Evolutionary conservation across 2,329 filamentous ascomycete genomes (phyloP).

Genomic region (Fusarium marasasianum): DNA sequence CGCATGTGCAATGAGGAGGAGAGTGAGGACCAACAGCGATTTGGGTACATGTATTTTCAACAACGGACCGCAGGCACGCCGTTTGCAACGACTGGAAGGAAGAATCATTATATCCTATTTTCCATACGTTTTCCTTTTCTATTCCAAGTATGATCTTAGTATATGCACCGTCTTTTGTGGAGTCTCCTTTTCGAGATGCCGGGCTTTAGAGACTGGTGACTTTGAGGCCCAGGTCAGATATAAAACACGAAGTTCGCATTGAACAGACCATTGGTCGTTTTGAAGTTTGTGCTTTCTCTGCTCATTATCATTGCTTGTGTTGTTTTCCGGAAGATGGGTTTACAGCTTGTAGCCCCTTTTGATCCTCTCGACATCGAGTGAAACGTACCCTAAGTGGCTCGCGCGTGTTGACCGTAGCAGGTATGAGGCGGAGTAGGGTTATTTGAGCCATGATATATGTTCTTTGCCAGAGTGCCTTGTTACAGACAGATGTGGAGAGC

Average conservation of each 20-base stretch:
- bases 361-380: not conserved
- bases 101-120: constrained; percentile 4
- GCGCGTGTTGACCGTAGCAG: not conserved
- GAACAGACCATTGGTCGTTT: not conserved
- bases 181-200: not conserved
- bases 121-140: not conserved
- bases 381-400: no score
- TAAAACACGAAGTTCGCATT: not conserved
- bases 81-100: constrained; percentile 8
- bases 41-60: constrained; percentile 5
- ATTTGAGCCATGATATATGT: not conserved
- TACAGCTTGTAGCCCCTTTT: not conserved
- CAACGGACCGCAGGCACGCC: constrained; percentile 30
- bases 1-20: not conserved
- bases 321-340: not conserved
- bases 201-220: constrained; percentile 27
- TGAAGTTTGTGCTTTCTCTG: not conserved
- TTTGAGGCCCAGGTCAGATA: constrained; percentile 5
- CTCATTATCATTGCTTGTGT: not conserved
- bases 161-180: not conserved
- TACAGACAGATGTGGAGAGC: not conserved
- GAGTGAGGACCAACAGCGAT: not conserved
- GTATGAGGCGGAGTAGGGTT: not conserved
- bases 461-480: not conserved
- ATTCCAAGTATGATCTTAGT: not conserved